A percentile compares a stretch with the other conserved stretches of the same genome.
phyloP scores from a whole-genome alignment of 768 basidiomycete genomes.

The Suillus subalutaceus region DNA sequence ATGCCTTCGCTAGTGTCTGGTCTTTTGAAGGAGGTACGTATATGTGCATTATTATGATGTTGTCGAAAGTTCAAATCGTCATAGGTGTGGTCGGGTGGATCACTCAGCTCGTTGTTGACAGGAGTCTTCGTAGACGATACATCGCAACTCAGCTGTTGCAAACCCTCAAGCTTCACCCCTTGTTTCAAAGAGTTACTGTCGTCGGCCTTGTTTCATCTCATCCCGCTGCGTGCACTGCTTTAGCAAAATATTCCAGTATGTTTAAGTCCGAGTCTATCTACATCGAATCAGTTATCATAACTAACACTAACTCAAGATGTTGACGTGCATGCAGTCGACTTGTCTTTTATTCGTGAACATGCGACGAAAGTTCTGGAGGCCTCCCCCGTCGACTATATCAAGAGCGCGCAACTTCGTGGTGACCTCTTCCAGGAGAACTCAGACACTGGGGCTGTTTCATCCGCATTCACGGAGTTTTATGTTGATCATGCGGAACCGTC shows the following conservation, averaged over 20 bases:
- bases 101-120: not conserved
- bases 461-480: slow-evolving; percentile 32
- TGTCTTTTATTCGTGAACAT: slow-evolving; percentile 23
- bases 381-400: slow-evolving; percentile 29
- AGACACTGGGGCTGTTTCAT: slow-evolving; percentile 25
- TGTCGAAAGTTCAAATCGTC: not conserved
- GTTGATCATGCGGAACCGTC: slow-evolving; percentile 36
- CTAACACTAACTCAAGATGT: not conserved
- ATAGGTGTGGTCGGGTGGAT: not conserved
- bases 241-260: slow-evolving; percentile 33
- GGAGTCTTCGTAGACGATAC: not conserved
- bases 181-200: not conserved
- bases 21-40: not conserved
- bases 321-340: slow-evolving; percentile 16
- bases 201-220: not conserved
- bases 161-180: not conserved
- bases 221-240: slow-evolving; percentile 26
- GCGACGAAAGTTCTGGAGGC: slow-evolving; percentile 21
- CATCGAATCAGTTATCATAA: not conserved
- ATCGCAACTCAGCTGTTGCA: not conserved
- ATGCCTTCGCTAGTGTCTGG: not conserved
- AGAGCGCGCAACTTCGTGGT: slow-evolving; percentile 23
- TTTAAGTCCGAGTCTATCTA: not conserved
- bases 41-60: not conserved
- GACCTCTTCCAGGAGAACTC: slow-evolving; percentile 23